Percentiles rank a stretch among this genome's conserved stretches.
These are phyloP conservation scores for Colletotrichum sp. DNA, from an alignment of 2,329 filamentous ascomycete species.

Conservation along the genomic window DNA sequence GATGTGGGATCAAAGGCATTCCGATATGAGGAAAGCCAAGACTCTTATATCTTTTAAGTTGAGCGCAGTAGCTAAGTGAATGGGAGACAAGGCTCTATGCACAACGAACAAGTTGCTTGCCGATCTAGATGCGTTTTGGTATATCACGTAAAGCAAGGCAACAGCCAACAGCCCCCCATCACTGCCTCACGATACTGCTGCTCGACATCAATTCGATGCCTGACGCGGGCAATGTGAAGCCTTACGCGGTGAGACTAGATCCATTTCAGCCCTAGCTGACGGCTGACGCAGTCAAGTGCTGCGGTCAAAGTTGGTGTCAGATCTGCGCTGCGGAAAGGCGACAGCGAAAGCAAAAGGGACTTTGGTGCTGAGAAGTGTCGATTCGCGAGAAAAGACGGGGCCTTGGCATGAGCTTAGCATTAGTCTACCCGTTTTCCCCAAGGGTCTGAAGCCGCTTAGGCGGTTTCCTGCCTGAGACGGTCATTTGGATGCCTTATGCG, in stretches of 20 bases:
- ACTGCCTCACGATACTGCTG: not conserved
- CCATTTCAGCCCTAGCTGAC: not conserved
- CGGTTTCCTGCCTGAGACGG: not conserved
- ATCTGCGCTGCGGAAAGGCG: not conserved
- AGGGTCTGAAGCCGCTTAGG: not conserved
- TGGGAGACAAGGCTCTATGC: not conserved
- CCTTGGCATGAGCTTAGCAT: not conserved
- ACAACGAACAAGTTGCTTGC: not conserved
- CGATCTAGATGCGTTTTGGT: too few species aligned
- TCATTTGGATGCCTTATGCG: not conserved
- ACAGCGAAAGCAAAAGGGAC: not conserved
- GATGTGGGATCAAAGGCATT: not conserved
- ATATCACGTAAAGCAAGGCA: not conserved
- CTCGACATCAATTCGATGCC: not conserved
- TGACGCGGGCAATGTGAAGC: not conserved
- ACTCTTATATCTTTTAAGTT: not conserved
- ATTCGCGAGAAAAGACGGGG: not conserved
- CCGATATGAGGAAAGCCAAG: not conserved
- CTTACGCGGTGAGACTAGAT: not conserved
- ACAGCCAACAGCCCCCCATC: not conserved
- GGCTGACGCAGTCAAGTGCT: not conserved
- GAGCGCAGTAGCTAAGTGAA: not conserved
- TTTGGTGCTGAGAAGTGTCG: not conserved
- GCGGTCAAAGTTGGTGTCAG: not conserved
- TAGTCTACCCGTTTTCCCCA: not conserved